Evolutionary conservation across 495 filamentous ascomycete species (phyloP).

Genomic region (Penicilliopsis zonata): DNA sequence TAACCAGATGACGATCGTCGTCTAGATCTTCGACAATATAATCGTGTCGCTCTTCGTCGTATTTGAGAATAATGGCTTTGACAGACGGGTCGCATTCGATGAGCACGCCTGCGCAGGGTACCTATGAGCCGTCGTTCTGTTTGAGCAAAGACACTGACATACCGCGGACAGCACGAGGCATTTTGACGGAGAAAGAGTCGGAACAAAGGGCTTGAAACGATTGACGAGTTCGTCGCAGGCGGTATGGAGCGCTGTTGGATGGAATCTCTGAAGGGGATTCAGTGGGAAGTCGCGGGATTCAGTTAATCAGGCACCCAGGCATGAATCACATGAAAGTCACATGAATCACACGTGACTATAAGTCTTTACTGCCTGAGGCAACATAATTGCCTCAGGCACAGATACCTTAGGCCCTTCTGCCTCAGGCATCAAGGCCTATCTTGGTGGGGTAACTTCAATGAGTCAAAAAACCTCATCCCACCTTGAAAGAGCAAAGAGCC

Average conservation of each 20-base stretch:
- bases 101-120: constrained; percentile 42
- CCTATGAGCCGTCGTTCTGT: neutral
- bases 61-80: constrained; percentile 64
- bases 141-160: neutral
- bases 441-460: too few relatives aligned
- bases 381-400: too few relatives aligned
- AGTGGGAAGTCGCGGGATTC: too few relatives aligned
- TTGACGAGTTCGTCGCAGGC: neutral
- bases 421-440: too few relatives aligned
- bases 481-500: too few relatives aligned
- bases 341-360: too few relatives aligned
- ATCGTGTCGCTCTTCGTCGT: constrained; percentile 54
- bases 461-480: too few relatives aligned
- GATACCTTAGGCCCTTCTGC: too few relatives aligned
- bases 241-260: neutral
- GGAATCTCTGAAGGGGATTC: too few relatives aligned
- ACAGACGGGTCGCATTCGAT: constrained; percentile 70
- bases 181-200: constrained; percentile 6
- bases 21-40: constrained; percentile 70
- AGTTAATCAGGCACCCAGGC: neutral
- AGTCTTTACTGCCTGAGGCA: too few relatives aligned
- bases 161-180: constrained; percentile 41
- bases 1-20: constrained; percentile 53
- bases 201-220: neutral
- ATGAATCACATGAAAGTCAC: too few relatives aligned